phyloP scores from a whole-genome alignment of 2,329 filamentous ascomycete species.

The Verticillium klebahnii region DNA sequence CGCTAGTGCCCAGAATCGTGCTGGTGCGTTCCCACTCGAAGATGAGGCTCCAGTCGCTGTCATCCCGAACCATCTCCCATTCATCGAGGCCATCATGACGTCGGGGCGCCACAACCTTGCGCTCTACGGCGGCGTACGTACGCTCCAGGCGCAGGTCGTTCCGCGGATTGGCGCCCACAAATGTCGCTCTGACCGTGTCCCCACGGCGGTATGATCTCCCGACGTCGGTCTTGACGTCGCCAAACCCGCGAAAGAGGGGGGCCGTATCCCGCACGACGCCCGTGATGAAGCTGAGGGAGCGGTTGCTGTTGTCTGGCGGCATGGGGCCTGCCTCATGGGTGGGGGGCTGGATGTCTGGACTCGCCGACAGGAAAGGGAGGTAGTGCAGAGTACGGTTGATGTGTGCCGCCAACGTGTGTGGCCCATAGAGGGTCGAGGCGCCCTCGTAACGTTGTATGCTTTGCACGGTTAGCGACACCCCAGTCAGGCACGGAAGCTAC shows the following conservation, averaged over 20 bases:
- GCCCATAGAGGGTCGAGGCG: constrained; percentile 82
- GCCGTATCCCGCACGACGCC: constrained; percentile 70
- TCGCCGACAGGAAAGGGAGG: constrained; percentile 6
- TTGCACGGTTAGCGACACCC: constrained; percentile 7
- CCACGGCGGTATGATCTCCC: constrained; percentile 50
- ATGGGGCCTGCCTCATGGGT: constrained; percentile 41
- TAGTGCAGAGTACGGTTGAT: constrained; percentile 62
- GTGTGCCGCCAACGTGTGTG: constrained; percentile 78
- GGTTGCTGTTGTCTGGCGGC: constrained; percentile 75
- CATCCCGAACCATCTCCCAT: constrained; percentile 68
- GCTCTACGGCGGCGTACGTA: constrained; percentile 75
- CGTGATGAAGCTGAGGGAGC: constrained; percentile 72
- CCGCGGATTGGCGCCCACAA: constrained; percentile 82
- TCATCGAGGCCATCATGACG: constrained; percentile 10
- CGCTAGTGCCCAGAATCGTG: constrained; percentile 65
- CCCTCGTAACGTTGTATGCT: constrained; percentile 83
- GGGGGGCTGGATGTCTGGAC: constrained; percentile 1
- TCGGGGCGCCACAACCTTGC: constrained; percentile 30
- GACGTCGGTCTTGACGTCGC: constrained; percentile 56
- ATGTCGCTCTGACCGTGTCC: constrained; percentile 58
- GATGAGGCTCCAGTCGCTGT: constrained; percentile 77
- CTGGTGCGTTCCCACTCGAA: constrained; percentile 76
- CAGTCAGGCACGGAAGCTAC: not conserved
- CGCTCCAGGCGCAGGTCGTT: constrained; percentile 77
- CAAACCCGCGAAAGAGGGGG: constrained; percentile 63